Conservation (phyloP, 192 early-diverging fungal species). For the Coemansia sp. region DNA sequence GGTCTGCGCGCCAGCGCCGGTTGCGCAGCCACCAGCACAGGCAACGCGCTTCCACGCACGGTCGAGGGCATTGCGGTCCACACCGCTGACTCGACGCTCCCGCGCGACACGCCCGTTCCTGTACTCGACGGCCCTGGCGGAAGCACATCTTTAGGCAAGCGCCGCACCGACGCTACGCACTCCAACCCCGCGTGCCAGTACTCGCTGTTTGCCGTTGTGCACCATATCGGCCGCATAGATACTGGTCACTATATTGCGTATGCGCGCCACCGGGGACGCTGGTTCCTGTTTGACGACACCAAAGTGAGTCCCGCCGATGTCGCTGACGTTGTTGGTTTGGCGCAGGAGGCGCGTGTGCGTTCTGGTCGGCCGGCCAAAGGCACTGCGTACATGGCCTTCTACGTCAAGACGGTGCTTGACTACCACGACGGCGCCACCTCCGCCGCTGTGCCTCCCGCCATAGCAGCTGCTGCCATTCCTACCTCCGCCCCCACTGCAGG, state of each 20-base stretch:
- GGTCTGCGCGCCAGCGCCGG: slow-evolving; percentile 36
- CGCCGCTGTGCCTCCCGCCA: not conserved
- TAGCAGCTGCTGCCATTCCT: not conserved
- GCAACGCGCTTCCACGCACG: slow-evolving; percentile 37
- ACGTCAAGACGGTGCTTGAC: slow-evolving; percentile 68
- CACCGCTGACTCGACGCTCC: slow-evolving; percentile 4
- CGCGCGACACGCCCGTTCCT: slow-evolving; percentile 22
- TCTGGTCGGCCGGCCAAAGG: slow-evolving; percentile 44
- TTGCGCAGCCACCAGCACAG: slow-evolving; percentile 30
- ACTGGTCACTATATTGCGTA: slow-evolving; percentile 95
- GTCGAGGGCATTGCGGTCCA: slow-evolving; percentile 22
- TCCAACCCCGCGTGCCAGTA: slow-evolving; percentile 75
- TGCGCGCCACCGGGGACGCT: slow-evolving; percentile 74
- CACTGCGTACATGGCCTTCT: slow-evolving; percentile 83
- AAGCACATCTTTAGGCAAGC: slow-evolving; percentile 29
- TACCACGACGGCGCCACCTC: slow-evolving; percentile 51
- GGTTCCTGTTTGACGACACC: slow-evolving; percentile 91
- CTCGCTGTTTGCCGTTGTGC: slow-evolving; percentile 87
- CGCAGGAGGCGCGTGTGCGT: slow-evolving; percentile 65
- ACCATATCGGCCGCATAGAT: slow-evolving; percentile 87
- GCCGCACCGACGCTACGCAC: slow-evolving; percentile 36
- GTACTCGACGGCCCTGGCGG: slow-evolving; percentile 38
- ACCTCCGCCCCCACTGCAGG: not conserved
- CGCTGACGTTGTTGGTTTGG: slow-evolving; percentile 66
- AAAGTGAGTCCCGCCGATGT: slow-evolving; percentile 65